Base-by-base conservation (phyloP, 2,329 filamentous ascomycete genomes). In the Colletotrichum costaricense region DNA sequence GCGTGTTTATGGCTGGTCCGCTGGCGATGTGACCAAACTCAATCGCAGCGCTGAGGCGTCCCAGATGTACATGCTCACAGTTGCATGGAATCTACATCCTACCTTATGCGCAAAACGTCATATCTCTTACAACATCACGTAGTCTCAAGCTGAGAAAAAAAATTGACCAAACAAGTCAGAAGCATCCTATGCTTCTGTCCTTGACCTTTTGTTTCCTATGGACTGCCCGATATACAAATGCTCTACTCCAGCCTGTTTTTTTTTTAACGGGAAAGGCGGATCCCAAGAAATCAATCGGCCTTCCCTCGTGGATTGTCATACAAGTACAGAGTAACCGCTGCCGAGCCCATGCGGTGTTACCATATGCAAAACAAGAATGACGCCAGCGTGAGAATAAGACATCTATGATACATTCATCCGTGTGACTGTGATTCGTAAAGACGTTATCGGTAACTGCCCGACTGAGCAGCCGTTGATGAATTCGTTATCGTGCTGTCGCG, bases 381-480 rank as follows among this genome's bases (percentile, higher is more conserved):
- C 67, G 67, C 74, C 74, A 58, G 69, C 63, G 66, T 56, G 62
- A 75, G 62, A 71, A 75, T 64, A 68, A 72, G 28, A 66, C 52
- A 74, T 76, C 55, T 75, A 76, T 76, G 69, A 62, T 76, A 76
- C 75, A 76, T 76, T 75, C 73, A 73, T 75, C 69, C 69, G 33
- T 73, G 59, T 73, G 74, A 75, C 76, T 74, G 75, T 80, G 74
- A 77, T 80, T 75, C 76, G 78, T 78, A 75, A 74, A 75, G 78
- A 77, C 75, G 72, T 85, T 80, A 88, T 81, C 87, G 83, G 79
- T 87, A 88, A 70, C 81, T 79, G 75, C 84, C 82, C 16, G 83
- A 77, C 46, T 84, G 81, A 46, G 84, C 80, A 69, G 84, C 81
- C 22, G 83, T 81, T 35, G 86, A 84, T 55, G 83, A 76, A 74